A percentile compares a stretch with the other conserved stretches of the same genome.
phyloP scores from a whole-genome alignment of 306 rosid genomes.

The Aeschynomene evenia region DNA sequence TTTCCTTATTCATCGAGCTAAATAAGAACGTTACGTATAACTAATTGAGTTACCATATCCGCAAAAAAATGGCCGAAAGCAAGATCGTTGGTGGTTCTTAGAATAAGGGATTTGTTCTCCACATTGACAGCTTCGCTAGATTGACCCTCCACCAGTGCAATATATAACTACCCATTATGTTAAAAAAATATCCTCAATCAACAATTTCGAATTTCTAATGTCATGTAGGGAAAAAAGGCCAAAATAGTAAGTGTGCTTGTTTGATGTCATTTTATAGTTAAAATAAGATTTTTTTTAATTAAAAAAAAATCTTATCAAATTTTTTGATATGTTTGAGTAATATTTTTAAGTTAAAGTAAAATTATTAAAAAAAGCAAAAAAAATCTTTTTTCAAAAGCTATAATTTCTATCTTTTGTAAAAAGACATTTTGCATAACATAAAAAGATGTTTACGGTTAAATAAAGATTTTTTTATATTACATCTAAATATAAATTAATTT shows the following conservation, averaged over 20 bases:
- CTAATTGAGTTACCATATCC: neutral
- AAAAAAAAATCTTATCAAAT: no score
- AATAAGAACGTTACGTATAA: neutral
- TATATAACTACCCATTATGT: neutral
- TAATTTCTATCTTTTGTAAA: no score
- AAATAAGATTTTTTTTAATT: neutral
- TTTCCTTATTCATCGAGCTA: neutral
- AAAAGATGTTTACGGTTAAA: no score
- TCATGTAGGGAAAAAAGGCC: neutral
- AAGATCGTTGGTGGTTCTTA: neutral
- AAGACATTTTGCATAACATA: no score
- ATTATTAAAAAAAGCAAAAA: no score
- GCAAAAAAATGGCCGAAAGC: neutral
- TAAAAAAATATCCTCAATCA: neutral
- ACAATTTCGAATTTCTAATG: neutral
- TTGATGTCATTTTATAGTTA: no score
- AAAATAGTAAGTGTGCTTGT: no score
- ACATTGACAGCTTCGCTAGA: neutral
- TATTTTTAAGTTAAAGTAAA: no score
- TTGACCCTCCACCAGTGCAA: neutral
- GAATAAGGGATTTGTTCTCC: slow-evolving; percentile 14
- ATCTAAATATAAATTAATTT: no score
- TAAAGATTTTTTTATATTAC: no score
- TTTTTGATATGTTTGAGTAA: no score
- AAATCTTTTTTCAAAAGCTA: no score